Conservation (phyloP, 441 rosid species). For the Kokia cookei region DNA sequence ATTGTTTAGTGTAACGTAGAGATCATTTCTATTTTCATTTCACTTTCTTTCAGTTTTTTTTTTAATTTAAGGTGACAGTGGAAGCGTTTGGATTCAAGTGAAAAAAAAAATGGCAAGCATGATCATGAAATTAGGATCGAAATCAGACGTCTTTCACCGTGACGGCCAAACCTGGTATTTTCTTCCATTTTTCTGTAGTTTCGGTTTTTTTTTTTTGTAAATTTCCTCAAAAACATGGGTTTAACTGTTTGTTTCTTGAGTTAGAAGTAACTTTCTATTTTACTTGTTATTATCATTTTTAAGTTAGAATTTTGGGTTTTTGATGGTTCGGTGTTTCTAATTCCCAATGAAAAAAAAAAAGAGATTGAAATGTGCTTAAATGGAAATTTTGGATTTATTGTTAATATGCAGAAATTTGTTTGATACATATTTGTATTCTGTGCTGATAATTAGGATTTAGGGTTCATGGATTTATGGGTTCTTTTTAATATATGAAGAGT, state of each 20-base stretch:
- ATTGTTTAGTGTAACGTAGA: not conserved
- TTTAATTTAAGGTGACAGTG: not conserved
- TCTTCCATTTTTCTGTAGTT: slow-evolving; percentile 9
- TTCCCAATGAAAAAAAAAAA: not conserved
- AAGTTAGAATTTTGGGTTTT: no score
- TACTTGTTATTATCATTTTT: not conserved
- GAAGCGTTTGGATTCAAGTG: not conserved
- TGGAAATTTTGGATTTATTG: not conserved
- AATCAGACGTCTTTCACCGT: slow-evolving; percentile 69
- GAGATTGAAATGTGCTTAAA: not conserved
- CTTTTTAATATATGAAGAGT: not conserved
- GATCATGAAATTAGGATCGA: slow-evolving; percentile 83
- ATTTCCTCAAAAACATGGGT: not conserved
- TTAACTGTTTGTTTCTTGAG: not conserved
- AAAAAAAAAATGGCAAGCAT: slow-evolving; percentile 44
- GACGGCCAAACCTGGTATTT: slow-evolving; percentile 64
- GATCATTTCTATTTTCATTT: not conserved
- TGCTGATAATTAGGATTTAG: not conserved
- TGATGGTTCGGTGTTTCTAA: not conserved
- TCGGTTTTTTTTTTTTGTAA: not conserved
- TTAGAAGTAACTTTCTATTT: not conserved
- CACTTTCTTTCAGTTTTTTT: not conserved
- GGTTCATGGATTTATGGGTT: slow-evolving; percentile 2
- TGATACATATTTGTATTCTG: not conserved
- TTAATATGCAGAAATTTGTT: not conserved